Base-by-base conservation (phyloP, 345 rosid species). In the Aquilaria yunnanensis region DNA sequence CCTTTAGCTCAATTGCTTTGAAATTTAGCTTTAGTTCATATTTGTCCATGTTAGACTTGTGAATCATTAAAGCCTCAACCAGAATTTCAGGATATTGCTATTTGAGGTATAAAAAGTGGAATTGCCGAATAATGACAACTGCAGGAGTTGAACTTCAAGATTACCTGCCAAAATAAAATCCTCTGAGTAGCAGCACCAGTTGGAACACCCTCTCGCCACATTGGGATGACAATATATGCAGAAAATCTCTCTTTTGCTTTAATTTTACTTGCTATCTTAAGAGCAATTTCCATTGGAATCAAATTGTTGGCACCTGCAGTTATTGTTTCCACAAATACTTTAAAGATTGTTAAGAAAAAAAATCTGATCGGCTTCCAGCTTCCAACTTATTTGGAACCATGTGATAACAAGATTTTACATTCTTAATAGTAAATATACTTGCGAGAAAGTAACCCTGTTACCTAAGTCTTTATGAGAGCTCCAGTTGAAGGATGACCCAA, bases 171-270 rank as follows among this genome's bases (percentile, higher is more conserved):
- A 78, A 83, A 93, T 34, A 93, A 71, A 72, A 93, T 93, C 77
- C 97, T 87, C 72, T 93, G 98, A 9, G 96, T 88, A 58, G 98
- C 86, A 33, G 84, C 78, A 32, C 94, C 92, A 2, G 97, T 86
- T 65, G 98, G 98, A 78, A 70, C 79, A 47, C 98, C 98, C 78
- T 93, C 97, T 0, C 97, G 98, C 96, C 96, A 93, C 96, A 93
- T 90, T 13, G 97, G 98, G 62, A 93, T 51, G 62, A 90, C 90
- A 52, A 93, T 86, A 72, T 90, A 93, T 14, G 83, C 98, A 73
- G 96, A 96, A 81, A 93, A 93, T 59, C 97, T 83, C 81, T 93
- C 92, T 58, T 79, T 66, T 57, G 96, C 97, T 74, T 80, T 86
- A 60, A 93, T 93, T 80, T 93, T 93, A 4, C 84, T 77, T 5